phyloP scores from a whole-genome alignment of 1,139 yeast species.

The Pichia sp. region DNA sequence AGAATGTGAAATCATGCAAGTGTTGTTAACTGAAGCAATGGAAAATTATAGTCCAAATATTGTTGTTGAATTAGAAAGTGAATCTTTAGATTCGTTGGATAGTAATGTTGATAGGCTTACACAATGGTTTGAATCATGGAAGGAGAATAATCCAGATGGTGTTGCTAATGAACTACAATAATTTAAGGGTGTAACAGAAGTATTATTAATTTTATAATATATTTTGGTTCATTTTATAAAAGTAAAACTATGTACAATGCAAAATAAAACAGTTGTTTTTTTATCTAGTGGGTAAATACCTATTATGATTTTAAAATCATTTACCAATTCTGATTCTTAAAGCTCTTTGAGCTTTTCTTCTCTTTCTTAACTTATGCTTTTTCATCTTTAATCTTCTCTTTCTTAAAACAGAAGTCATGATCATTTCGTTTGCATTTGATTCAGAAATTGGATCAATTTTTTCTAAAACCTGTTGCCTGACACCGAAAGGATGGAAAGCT shows the following conservation, averaged over 20 bases:
- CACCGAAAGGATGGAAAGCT: background rate
- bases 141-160: constrained; percentile 42
- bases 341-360: constrained; percentile 57
- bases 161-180: constrained; percentile 27
- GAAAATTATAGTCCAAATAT: constrained; percentile 75
- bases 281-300: too few species aligned
- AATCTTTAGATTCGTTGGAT: constrained; percentile 70
- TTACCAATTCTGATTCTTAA: constrained; percentile 54
- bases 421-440: constrained; percentile 23
- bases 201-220: background rate
- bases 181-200: background rate
- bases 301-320: constrained; percentile 1
- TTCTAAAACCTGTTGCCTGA: constrained; percentile 6
- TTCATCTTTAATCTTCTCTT: constrained; percentile 60
- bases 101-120: constrained; percentile 69
- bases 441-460: constrained; percentile 11
- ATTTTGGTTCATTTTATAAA: background rate
- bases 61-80: constrained; percentile 73
- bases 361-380: constrained; percentile 58
- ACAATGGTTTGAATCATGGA: constrained; percentile 75
- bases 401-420: constrained; percentile 50
- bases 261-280: background rate
- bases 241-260: constrained; percentile 7
- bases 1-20: constrained; percentile 97
- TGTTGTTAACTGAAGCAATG: constrained; percentile 77